Evolutionary conservation across 176 grass and related monocot species (phyloP).

Genomic region (Zea mays): Zm-B73-REFERENCE-NAM-5.0 NC_050096.1:83215501-83216000

Average conservation of each 20-base stretch:
- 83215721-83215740: background rate
- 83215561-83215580: slow-evolving; percentile 86
- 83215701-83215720: background rate
- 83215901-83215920: slow-evolving; percentile 94
- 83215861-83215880: slow-evolving; percentile 95
- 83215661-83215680: background rate
- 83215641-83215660: slow-evolving; percentile 91
- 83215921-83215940: slow-evolving; percentile 52
- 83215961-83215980: background rate
- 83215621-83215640: slow-evolving; percentile 86
- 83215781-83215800: slow-evolving; percentile 72
- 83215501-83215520: too few relatives aligned
- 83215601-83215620: slow-evolving; percentile 94
- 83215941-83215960: background rate
- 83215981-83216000: background rate
- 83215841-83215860: slow-evolving; percentile 83
- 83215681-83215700: background rate
- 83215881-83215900: slow-evolving; percentile 91
- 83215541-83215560: slow-evolving; percentile 91
- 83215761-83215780: slow-evolving; percentile 87
- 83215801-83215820: slow-evolving; percentile 84
- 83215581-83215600: slow-evolving; percentile 88
- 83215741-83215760: slow-evolving; percentile 69
- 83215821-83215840: slow-evolving; percentile 89
- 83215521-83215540: slow-evolving; percentile 56